Evolutionary conservation across 2,329 filamentous ascomycete species (phyloP), one percentile per base, ranked within the genome.

Genomic region (Dothideomycetes sp.): DNA sequence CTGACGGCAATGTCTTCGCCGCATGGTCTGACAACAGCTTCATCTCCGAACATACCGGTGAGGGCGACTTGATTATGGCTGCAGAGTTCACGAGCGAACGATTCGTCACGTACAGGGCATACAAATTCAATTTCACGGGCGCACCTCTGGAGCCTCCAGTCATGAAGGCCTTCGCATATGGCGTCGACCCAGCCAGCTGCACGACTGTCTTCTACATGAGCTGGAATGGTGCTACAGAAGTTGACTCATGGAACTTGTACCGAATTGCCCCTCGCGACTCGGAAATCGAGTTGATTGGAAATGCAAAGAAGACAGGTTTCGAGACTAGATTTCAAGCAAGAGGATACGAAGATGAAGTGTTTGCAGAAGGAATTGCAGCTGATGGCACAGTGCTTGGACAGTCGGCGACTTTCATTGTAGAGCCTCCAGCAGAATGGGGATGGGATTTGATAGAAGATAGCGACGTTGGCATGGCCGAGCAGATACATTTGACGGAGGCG

Each of bases 141-240:
- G 2, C 15, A 3, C 48, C 49, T 4, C 15, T 12, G 45, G 42
- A 45, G 3, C 36, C 37, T 5, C 59, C 60, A 1, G 52, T 48
- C 3, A n/a, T 59, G 4, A 53, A 55, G 12, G 48, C 56, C 4
- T 52, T 52, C 2, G 54, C 52, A 2, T 51, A 48, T 16, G 58
- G 58, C 4, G 52, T 52, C 3, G 40, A 47, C 9, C 43, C 44
- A 12, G 44, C 49, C 0, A 51, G 54, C 9, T 38, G 54, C 29
- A 49, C 50, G 4, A 61, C 54, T 0, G 51, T 52, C 3, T 42
- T 56, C 37, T 52, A 60, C 45, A 53, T 62, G 27, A 51, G 48
- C 38, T 55, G 52, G 52, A 55, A 63, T 31, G 61, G 61, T 1
- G 61, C 61, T 8, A 64, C 60, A 1, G 59, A 63, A 17, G 49